Evolutionary conservation across 345 rosid species (phyloP).

Genomic region (Ricinus communis): DNA sequence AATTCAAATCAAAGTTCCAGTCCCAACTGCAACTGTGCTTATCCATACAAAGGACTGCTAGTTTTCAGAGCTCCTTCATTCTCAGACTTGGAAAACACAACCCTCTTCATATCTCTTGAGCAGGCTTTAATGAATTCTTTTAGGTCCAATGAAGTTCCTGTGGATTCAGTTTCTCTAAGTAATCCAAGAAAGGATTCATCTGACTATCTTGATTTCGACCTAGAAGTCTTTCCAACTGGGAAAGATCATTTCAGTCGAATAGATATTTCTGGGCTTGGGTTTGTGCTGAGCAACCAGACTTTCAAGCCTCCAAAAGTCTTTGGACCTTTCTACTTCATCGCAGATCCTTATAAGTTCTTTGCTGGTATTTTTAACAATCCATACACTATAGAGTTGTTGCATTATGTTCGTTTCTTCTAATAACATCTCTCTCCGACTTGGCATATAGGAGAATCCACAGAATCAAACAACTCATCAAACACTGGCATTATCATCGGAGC

Average conservation of each 20-base stretch:
- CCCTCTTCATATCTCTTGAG: constrained; percentile 40
- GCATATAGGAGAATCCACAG: constrained; percentile 20
- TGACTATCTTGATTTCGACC: constrained; percentile 44
- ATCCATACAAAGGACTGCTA: constrained; percentile 65
- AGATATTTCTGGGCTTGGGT: constrained; percentile 41
- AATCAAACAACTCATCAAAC: constrained; percentile 43
- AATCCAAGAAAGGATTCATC: constrained; percentile 49
- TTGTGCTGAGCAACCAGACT: constrained; percentile 59
- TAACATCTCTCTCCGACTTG: neutral
- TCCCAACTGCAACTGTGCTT: constrained; percentile 60
- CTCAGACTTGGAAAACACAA: constrained; percentile 48
- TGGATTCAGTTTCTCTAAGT: constrained; percentile 58
- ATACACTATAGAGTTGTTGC: neutral
- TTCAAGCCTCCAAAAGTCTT: constrained; percentile 53
- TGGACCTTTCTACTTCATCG: constrained; percentile 65
- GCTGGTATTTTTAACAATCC: constrained; percentile 41
- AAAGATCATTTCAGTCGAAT: constrained; percentile 49
- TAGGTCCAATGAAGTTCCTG: constrained; percentile 43
- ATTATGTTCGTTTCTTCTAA: neutral
- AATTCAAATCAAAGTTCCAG: constrained; percentile 40
- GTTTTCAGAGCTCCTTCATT: constrained; percentile 63
- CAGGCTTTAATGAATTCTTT: constrained; percentile 25
- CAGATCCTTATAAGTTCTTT: constrained; percentile 37
- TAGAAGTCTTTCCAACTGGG: constrained; percentile 54
- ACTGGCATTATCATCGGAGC: constrained; percentile 64